Evolutionary conservation across 2,329 filamentous ascomycete genomes (phyloP).

Genomic region (Pseudofabraea citricarpa): DNA sequence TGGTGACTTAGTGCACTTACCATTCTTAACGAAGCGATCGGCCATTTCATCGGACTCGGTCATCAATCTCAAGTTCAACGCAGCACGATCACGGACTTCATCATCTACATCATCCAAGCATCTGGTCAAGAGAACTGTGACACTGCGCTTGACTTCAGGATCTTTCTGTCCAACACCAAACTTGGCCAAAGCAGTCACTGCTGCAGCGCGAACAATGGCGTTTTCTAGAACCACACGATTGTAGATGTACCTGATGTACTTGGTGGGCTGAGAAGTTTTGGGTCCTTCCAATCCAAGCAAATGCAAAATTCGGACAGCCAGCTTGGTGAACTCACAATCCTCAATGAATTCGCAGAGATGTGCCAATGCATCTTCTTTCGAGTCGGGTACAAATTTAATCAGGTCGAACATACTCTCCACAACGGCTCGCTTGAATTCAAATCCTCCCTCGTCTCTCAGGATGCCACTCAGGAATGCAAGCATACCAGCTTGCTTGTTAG

Average conservation of each 20-base stretch:
- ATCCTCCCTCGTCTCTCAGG: conserved; percentile 91
- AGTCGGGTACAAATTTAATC: conserved; percentile 96
- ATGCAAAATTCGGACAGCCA: conserved; percentile 92
- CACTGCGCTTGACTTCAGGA: conserved; percentile 92
- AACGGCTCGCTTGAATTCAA: conserved; percentile 95
- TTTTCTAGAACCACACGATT: conserved; percentile 97
- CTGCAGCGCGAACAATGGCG: conserved; percentile 88
- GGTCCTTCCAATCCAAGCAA: conserved; percentile 91
- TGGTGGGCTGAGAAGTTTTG: conserved; percentile 91
- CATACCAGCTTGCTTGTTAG: conserved; percentile 97
- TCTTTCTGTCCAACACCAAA: conserved; percentile 97
- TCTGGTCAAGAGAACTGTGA: conserved; percentile 84
- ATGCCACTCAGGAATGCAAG: conserved; percentile 96
- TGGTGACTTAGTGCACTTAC: conserved; percentile 40
- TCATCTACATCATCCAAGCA: conserved; percentile 97
- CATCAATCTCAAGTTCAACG: conserved; percentile 89
- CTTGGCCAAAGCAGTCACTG: conserved; percentile 92
- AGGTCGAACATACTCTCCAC: conserved; percentile 99
- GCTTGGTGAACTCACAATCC: conserved; percentile 98
- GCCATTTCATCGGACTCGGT: conserved; percentile 77
- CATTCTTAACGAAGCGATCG: conserved; percentile 86
- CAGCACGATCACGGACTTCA: conserved; percentile 92
- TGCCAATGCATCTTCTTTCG: conserved; percentile 74
- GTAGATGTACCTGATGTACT: conserved; percentile 99
- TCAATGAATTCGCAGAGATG: conserved; percentile 99